These are phyloP conservation scores for Spinellus fusiger DNA, from an alignment of 192 early-diverging fungal genomes.

Conservation along the genomic window DNA sequence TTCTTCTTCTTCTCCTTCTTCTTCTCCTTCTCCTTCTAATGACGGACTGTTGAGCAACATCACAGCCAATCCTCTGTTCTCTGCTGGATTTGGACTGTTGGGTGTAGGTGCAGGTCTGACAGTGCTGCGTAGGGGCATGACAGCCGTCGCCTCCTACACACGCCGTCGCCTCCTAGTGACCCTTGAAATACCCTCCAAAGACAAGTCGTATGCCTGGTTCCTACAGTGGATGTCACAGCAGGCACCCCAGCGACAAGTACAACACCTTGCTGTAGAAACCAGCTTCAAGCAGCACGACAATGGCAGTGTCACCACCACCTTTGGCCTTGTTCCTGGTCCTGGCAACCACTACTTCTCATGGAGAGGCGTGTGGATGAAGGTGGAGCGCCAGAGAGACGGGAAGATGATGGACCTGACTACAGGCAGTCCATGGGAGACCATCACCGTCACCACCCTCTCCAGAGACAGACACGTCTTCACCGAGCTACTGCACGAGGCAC, in stretches of 20 bases:
- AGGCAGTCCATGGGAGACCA: constrained; percentile 92
- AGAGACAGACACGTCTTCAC: constrained; percentile 74
- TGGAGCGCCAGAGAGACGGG: constrained; percentile 75
- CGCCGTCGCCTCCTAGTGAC: constrained; percentile 80
- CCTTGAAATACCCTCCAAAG: constrained; percentile 91
- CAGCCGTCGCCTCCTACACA: constrained; percentile 60
- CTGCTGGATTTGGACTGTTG: constrained; percentile 89
- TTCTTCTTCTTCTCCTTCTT: neutral
- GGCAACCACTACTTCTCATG: constrained; percentile 86
- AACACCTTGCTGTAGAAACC: constrained; percentile 85
- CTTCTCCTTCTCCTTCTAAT: neutral
- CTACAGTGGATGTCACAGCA: constrained; percentile 83
- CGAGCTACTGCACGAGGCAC: constrained; percentile 75
- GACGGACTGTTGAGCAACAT: constrained; percentile 23
- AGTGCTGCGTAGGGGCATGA: constrained; percentile 64
- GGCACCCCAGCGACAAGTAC: constrained; percentile 42
- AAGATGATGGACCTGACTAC: constrained; percentile 88
- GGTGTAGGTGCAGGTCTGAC: constrained; percentile 83
- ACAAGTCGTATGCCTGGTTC: constrained; percentile 92
- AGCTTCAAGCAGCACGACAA: constrained; percentile 84
- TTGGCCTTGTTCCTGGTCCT: constrained; percentile 87
- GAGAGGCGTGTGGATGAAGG: constrained; percentile 74
- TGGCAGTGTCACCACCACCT: constrained; percentile 76
- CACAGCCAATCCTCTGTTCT: constrained; percentile 85
- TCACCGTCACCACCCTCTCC: constrained; percentile 85